phyloP scores from a whole-genome alignment of 305 asterid genomes.

The Fraxinus velutina region DNA sequence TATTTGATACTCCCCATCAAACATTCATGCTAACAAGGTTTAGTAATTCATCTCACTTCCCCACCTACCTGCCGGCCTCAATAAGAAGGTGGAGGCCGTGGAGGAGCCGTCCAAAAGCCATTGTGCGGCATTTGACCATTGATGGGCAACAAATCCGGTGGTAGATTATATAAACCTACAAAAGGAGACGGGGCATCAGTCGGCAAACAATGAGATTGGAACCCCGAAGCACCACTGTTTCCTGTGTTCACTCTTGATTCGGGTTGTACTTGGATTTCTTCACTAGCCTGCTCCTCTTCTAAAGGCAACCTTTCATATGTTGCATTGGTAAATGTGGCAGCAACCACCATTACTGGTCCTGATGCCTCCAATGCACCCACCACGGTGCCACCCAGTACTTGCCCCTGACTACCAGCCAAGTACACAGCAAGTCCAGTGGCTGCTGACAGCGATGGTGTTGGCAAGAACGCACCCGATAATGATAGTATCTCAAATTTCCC shows the following conservation, averaged over 20 bases:
- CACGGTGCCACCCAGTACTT: slow-evolving; percentile 78
- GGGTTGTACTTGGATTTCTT: slow-evolving; percentile 32
- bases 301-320: slow-evolving; percentile 73
- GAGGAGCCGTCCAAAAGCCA: slow-evolving; percentile 63
- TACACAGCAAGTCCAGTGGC: slow-evolving; percentile 65
- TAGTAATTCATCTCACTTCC: not conserved
- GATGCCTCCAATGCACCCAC: slow-evolving; percentile 58
- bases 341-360: slow-evolving; percentile 83
- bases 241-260: slow-evolving; percentile 17
- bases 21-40: not conserved
- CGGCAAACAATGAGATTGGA: slow-evolving; percentile 35
- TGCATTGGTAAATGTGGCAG: slow-evolving; percentile 71
- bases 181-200: slow-evolving; percentile 34
- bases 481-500: slow-evolving; percentile 78
- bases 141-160: slow-evolving; percentile 47
- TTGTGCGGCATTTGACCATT: slow-evolving; percentile 63
- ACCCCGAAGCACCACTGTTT: slow-evolving; percentile 14
- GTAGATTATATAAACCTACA: slow-evolving; percentile 38
- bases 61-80: slow-evolving; percentile 7
- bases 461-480: slow-evolving; percentile 69
- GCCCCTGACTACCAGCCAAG: slow-evolving; percentile 83
- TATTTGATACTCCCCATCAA: not conserved
- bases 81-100: slow-evolving; percentile 45
- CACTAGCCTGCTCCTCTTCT: slow-evolving; percentile 39
- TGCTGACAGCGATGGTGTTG: slow-evolving; percentile 60